Base-by-base conservation (phyloP, 768 basidiomycete species). In the Lactarius deliciosus region DNA sequence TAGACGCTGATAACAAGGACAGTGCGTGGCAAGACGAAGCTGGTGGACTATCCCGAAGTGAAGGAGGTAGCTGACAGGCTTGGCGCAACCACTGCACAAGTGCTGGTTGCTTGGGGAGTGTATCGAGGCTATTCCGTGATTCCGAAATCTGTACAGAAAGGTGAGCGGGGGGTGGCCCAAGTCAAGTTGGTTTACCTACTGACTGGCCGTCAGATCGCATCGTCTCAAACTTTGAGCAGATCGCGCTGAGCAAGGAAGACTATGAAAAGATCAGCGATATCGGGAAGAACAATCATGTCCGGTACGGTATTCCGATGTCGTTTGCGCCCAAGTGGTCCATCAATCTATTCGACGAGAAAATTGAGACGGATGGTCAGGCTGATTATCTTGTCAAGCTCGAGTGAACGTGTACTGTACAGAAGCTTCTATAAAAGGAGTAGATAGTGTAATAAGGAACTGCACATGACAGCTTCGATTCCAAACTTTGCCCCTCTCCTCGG, bases 91-190 rank as follows among this genome's bases (percentile, higher is more conserved):
- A 79, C 91, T 2, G 93, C 92, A 0, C 91, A 95, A 75, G 88
- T 95, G 43, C 81, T 95, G 63, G 78, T 96, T 67, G 90, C 91
- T 0, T 96, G 92, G 92, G 89, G 86, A 15, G 83, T 77, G 43
- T 75, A 86, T 71, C 83, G 91, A 50, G 93, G 92, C 15, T 88
- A 86, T 76, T 87, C 86, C 10, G 89, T 94, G 68, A 92, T 94
- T 72, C 93, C 93, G 20, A 94, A 95, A 82, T 87, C 85, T 63
- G 90, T 92, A 32, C 80, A 87, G 64, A 80, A 88, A 73, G 77
- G 81, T 83, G 45, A 22, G 64, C 50, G 5, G 32, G 16, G n/a
- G 28, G 54, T 20, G 30, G 25, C 16, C 38, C 2, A 25, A 28
- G 47, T 22, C 20, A 11, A 15, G 28, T 40, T 10, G n/a, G n/a